Evolutionary conservation across 140 eudicot genomes (phyloP).

Genomic region (Bidens hawaiensis): DNA sequence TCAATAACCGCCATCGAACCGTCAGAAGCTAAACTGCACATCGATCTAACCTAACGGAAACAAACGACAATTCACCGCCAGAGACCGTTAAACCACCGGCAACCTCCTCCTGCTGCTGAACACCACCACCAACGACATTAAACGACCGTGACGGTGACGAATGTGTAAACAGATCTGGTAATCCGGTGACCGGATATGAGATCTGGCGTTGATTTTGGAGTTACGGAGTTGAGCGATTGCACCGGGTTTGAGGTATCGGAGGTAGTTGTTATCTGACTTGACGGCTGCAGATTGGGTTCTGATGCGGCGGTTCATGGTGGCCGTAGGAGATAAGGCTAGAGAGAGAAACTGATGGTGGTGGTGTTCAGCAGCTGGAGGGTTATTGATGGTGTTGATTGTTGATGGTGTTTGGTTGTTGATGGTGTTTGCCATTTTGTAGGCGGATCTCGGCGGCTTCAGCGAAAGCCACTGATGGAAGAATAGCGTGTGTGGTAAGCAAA

Average conservation of each 20-base stretch:
- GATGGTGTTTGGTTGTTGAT: too few relatives aligned
- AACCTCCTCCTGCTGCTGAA: constrained; percentile 17
- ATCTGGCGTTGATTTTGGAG: constrained; percentile 48
- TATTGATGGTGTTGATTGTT: too few relatives aligned
- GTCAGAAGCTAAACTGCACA: constrained; percentile 17
- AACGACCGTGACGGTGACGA: constrained; percentile 19
- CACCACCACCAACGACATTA: not conserved
- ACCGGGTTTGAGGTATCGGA: constrained; percentile 34
- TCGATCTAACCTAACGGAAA: constrained; percentile 30
- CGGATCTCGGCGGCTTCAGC: constrained; percentile 93
- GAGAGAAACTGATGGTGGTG: constrained; percentile 6
- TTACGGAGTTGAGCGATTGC: constrained; percentile 42
- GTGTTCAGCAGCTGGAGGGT: too few relatives aligned
- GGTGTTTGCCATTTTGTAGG: constrained; percentile 69
- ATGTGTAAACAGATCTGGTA: constrained; percentile 30
- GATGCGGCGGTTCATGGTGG: constrained; percentile 40
- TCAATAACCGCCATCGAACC: constrained; percentile 30
- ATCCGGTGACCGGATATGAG: constrained; percentile 25
- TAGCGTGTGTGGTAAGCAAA: constrained; percentile 80
- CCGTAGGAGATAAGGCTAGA: not conserved
- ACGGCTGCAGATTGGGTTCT: constrained; percentile 8
- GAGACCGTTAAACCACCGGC: not conserved
- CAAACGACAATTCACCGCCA: constrained; percentile 23
- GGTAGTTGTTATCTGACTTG: constrained; percentile 16
- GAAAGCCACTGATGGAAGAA: constrained; percentile 71